Evolutionary conservation across 352 stramenopile species (phyloP), one percentile per base, ranked within the genome.

Genomic region (Phytophthora ohioensis): DNA sequence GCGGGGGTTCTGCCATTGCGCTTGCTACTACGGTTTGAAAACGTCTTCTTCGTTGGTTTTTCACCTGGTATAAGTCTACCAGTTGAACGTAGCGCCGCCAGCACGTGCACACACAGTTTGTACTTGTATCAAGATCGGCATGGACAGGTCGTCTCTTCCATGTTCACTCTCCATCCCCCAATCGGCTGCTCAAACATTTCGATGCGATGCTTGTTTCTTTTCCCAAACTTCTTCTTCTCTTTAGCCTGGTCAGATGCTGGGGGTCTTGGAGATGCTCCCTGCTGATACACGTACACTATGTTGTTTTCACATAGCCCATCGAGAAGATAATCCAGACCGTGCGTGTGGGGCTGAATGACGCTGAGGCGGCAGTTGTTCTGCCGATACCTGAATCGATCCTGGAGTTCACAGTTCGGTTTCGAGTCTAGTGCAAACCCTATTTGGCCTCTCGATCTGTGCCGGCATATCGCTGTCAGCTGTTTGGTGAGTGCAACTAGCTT

Each of bases 351-450:
- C 12, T 61, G 52, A 21, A 57, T 57, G 8, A 68, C 52, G 15
- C 61, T 68, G 11, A 62, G 27, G 0, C 52, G 42, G 21, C 43
- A 6, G 13, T 57, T 5, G 3, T 13, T 57, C 7, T 21, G 35
- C 1, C 57, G 36, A 43, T 52, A 65, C 21, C 49, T 57, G 4
- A n/a, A 47, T n/a, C 46, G 36, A n/a, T 57, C 61, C 34, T 46
- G 52, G 3, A 52, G 32, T 27, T 69, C 52, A 51, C 34, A 21
- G 35, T 63, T 69, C 35, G 61, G 42, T 32, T 62, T 69, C 11
- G 52, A 35, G 9, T 63, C 53, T 5, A 56, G 4, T 2, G 51
- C 8, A 51, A 63, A 62, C 15, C 17, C 0, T 2, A 38, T 47
- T 6, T n/a, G 31, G 3, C 43, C 52, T 32, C 52, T 58, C 5